Evolutionary conservation across 768 basidiomycete species (phyloP).

Genomic region (Mycena leptocephala): DNA sequence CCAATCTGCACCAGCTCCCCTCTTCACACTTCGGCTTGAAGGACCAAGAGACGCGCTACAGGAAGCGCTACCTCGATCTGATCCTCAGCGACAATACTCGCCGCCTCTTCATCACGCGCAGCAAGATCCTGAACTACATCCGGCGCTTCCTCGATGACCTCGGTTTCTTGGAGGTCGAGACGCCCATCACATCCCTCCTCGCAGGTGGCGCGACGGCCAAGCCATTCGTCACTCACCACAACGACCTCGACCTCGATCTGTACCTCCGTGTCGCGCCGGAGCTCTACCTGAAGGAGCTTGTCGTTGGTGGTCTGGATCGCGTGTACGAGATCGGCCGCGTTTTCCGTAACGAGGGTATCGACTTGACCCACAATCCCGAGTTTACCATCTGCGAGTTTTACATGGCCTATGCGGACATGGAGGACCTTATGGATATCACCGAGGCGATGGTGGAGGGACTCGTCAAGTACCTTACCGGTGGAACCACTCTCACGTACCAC

Average conservation of each 20-base stretch:
- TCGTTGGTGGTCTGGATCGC: constrained; percentile 97
- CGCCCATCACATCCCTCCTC: constrained; percentile 96
- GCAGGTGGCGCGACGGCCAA: constrained; percentile 99
- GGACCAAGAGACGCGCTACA: constrained; percentile 97
- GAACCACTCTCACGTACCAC: constrained; percentile 87
- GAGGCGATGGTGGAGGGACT: constrained; percentile 92
- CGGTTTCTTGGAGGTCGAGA: constrained; percentile 99
- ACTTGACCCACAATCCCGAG: constrained; percentile 99
- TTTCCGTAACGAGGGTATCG: constrained; percentile 98
- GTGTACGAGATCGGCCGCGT: constrained; percentile 99
- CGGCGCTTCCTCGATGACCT: constrained; percentile 91
- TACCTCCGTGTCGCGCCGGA: constrained; percentile 99
- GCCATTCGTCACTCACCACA: constrained; percentile 99
- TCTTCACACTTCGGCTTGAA: constrained; percentile 94
- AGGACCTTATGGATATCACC: constrained; percentile 98
- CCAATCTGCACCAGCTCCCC: constrained; percentile 96
- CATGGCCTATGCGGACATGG: constrained; percentile 99
- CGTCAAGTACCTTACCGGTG: constrained; percentile 89
- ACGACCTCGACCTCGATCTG: constrained; percentile 96
- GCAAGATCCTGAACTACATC: constrained; percentile 93
- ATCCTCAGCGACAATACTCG: constrained; percentile 94
- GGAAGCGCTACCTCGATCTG: constrained; percentile 98
- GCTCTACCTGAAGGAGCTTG: constrained; percentile 97
- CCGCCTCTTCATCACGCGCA: constrained; percentile 91
- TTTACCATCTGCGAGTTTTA: constrained; percentile 99